Evolutionary conservation across 352 stramenopile genomes (phyloP).

Genomic region (Halophytophthora polymorphica): DNA sequence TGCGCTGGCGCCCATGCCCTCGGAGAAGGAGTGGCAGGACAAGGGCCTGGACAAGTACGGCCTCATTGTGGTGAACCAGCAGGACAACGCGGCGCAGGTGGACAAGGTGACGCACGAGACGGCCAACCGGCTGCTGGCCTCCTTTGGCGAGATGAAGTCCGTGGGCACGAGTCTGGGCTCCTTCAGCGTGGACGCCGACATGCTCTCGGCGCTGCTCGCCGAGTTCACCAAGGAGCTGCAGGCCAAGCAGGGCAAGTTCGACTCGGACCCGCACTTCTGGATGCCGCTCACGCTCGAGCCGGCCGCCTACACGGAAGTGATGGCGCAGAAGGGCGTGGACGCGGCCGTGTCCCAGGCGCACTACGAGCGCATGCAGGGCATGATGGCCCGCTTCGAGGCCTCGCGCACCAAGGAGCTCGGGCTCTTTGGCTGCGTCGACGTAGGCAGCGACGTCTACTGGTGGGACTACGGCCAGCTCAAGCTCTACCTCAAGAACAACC

Average conservation of each 20-base stretch:
- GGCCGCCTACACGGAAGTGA: conserved; percentile 91
- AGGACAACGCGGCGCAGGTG: conserved; percentile 91
- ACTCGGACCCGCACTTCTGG: conserved; percentile 98
- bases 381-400: conserved; percentile 86
- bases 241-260: conserved; percentile 92
- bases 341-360: conserved; percentile 69
- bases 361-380: conserved; percentile 91
- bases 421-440: conserved; percentile 96
- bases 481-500: conserved; percentile 97
- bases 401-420: conserved; percentile 64
- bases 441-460: conserved; percentile 96
- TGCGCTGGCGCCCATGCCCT: conserved; percentile 91
- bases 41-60: conserved; percentile 98
- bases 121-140: conserved; percentile 90
- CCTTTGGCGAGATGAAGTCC: conserved; percentile 92
- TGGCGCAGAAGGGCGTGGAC: conserved; percentile 92
- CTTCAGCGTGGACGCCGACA: conserved; percentile 94
- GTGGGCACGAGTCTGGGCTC: conserved; percentile 95
- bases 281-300: conserved; percentile 96
- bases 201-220: conserved; percentile 88
- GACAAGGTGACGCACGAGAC: conserved; percentile 98
- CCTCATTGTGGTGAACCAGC: conserved; percentile 94
- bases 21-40: conserved; percentile 91
- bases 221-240: conserved; percentile 92
- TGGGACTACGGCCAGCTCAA: conserved; percentile 99